Evolutionary conservation across 495 filamentous ascomycete species (phyloP).

Genomic region (Aspergillus taichungensis): DNA sequence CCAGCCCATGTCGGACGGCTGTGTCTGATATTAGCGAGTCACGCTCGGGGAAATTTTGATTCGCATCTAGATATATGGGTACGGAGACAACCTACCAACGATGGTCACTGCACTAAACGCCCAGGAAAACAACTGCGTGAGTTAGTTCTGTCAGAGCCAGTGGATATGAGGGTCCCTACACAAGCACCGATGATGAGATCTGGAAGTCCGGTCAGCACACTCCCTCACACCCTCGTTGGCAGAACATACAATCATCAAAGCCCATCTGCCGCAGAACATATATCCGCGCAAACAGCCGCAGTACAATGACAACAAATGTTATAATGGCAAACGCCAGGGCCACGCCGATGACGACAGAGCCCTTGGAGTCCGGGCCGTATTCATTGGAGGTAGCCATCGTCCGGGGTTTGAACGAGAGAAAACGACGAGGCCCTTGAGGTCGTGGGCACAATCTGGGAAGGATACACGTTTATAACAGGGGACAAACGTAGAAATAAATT

Average conservation of each 20-base stretch:
- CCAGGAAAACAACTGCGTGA: slow-evolving; percentile 25
- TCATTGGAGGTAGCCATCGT: no score
- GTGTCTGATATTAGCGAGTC: slow-evolving; percentile 2
- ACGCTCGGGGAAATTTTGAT: background rate
- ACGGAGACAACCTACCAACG: slow-evolving; percentile 18
- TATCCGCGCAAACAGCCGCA: slow-evolving; percentile 29
- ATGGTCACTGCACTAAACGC: slow-evolving; percentile 28
- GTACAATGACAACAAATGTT: slow-evolving; percentile 24
- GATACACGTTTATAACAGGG: no score
- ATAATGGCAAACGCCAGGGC: slow-evolving; percentile 26
- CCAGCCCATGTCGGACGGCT: slow-evolving; percentile 30
- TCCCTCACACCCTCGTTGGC: background rate
- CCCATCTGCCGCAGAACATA: slow-evolving; percentile 27
- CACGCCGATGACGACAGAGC: slow-evolving; percentile 22
- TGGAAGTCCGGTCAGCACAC: slow-evolving; percentile 4
- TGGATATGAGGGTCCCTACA: slow-evolving; percentile 15
- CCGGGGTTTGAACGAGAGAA: background rate
- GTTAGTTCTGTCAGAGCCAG: background rate
- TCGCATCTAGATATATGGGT: no score
- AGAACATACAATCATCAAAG: slow-evolving; percentile 28
- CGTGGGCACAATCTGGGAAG: no score
- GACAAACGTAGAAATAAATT: no score
- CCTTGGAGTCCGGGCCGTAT: slow-evolving; percentile 15
- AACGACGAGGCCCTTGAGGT: background rate
- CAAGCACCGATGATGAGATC: slow-evolving; percentile 29